phyloP scores from a whole-genome alignment of 768 basidiomycete species.

The Boletellus ananas region DNA sequence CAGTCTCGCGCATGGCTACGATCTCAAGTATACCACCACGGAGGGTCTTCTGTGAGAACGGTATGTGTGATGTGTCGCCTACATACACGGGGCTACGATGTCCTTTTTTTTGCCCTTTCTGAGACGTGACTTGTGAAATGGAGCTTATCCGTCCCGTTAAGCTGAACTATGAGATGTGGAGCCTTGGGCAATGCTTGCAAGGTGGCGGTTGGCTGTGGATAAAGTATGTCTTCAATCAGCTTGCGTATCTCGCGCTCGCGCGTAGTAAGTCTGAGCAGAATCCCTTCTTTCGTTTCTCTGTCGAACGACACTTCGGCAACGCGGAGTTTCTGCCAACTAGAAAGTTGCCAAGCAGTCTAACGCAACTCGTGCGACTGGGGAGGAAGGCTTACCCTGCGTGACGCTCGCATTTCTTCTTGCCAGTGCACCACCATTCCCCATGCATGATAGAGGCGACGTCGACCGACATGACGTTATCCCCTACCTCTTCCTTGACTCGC shows the following conservation, averaged over 20 bases:
- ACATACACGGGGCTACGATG: constrained; percentile 15
- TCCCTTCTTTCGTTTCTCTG: constrained; percentile 69
- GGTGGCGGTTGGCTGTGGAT: constrained; percentile 40
- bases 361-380: background rate
- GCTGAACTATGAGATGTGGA: constrained; percentile 34
- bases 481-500: constrained; percentile 31
- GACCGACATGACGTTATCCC: constrained; percentile 38
- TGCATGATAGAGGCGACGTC: constrained; percentile 30
- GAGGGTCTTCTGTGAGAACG: background rate
- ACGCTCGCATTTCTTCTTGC: constrained; percentile 70
- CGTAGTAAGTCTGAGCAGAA: constrained; percentile 61
- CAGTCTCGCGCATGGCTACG: constrained; percentile 15
- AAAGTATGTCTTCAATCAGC: constrained; percentile 69
- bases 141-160: constrained; percentile 46
- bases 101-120: constrained; percentile 60
- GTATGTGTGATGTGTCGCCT: background rate
- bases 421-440: constrained; percentile 77
- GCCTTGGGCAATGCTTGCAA: constrained; percentile 33
- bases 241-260: constrained; percentile 77
- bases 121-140: constrained; percentile 34
- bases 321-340: constrained; percentile 79
- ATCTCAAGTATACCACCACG: constrained; percentile 6
- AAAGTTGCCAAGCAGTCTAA: constrained; percentile 6
- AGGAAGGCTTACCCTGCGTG: constrained; percentile 60
- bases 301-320: constrained; percentile 69